These are phyloP conservation scores for Globisporangium apiculatum DNA, from an alignment of 352 stramenopile species.

Conservation along the genomic window DNA sequence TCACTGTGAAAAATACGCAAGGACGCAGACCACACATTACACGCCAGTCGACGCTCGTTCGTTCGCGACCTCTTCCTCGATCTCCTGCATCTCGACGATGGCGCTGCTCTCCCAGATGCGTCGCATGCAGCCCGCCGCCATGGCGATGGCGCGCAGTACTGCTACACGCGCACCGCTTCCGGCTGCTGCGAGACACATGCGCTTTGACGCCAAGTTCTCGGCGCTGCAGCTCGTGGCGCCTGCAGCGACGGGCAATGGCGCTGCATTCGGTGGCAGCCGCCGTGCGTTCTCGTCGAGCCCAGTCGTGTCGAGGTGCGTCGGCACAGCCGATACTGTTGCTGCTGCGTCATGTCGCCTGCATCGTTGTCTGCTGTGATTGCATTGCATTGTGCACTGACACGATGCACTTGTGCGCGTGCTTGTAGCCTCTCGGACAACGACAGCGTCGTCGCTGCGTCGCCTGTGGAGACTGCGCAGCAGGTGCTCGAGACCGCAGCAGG, in stretches of 20 bases:
- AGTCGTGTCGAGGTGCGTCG: constrained; percentile 27
- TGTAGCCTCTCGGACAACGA: constrained; percentile 35
- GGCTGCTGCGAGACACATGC: constrained; percentile 16
- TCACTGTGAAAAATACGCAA: too few species aligned
- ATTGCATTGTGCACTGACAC: neutral
- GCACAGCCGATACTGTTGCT: neutral
- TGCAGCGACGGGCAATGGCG: constrained; percentile 12
- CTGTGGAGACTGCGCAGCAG: constrained; percentile 36
- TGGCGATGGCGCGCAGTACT: constrained; percentile 22
- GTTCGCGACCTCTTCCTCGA: neutral
- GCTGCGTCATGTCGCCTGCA: neutral
- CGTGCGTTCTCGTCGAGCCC: constrained; percentile 62
- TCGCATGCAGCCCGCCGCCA: constrained; percentile 44
- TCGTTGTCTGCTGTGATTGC: neutral
- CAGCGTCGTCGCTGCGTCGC: constrained; percentile 32
- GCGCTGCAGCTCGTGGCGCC: constrained; percentile 35
- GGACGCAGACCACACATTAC: too few species aligned
- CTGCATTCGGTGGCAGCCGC: constrained; percentile 25
- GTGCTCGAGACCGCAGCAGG: constrained; percentile 35
- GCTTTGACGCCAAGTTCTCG: constrained; percentile 35
- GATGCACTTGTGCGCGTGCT: neutral
- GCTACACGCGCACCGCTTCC: constrained; percentile 13
- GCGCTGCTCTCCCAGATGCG: constrained; percentile 48
- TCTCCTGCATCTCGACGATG: constrained; percentile 18
- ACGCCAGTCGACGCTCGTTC: too few species aligned